Percentiles rank a stretch among this genome's conserved stretches.
These are phyloP conservation scores for Chlorencoelia australis DNA, from an alignment of 2,329 filamentous ascomycete species.

Conservation along the genomic window DNA sequence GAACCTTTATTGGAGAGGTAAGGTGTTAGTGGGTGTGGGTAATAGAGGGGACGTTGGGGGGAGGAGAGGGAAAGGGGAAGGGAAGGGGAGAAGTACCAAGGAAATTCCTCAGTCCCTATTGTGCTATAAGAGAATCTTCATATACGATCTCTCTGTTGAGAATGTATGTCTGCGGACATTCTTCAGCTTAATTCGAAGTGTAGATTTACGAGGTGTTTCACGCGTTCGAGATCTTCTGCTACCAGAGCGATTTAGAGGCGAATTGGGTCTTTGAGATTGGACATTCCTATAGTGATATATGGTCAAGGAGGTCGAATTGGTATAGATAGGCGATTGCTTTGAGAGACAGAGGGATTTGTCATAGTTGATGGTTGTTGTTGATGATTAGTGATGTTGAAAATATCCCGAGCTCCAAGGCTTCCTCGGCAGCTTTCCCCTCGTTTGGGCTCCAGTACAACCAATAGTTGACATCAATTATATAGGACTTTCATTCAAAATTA, in stretches of 20 bases:
- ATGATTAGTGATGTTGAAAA: no score
- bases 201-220: slow-evolving; percentile 8
- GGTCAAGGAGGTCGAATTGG: no score
- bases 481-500: neutral
- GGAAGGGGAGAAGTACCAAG: slow-evolving; percentile 8
- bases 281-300: no score
- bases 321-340: no score
- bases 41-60: slow-evolving; percentile 27
- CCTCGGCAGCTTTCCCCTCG: neutral
- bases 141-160: slow-evolving; percentile 14
- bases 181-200: neutral
- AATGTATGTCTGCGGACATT: slow-evolving; percentile 8
- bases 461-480: neutral
- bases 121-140: slow-evolving; percentile 12
- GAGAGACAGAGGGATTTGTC: no score
- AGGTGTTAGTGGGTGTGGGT: slow-evolving; percentile 31
- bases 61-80: neutral
- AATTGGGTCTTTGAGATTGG: slow-evolving; percentile 10
- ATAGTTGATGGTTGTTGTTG: neutral
- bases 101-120: slow-evolving; percentile 18
- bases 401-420: no score
- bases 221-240: slow-evolving; percentile 10
- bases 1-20: neutral
- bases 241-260: slow-evolving; percentile 17
- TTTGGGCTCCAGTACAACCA: neutral